These are phyloP conservation scores for Solanum tacnaense DNA, from an alignment of 257 asterid genomes.

Conservation along the genomic window DNA sequence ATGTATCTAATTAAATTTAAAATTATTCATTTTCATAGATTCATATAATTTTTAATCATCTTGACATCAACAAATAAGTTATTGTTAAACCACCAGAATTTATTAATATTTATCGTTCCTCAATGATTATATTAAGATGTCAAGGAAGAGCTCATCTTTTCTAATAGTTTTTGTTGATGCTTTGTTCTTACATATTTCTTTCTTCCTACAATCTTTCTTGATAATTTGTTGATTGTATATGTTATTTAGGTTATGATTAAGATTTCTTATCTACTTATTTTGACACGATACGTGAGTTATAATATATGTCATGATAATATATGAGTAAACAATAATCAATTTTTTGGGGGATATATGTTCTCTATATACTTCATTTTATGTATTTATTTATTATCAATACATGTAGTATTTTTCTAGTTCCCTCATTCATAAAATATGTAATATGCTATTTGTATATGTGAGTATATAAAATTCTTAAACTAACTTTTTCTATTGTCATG, in stretches of 20 bases:
- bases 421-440: background rate
- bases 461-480: background rate
- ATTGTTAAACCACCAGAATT: background rate
- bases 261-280: background rate
- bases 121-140: background rate
- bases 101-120: background rate
- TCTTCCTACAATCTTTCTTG: background rate
- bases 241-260: background rate
- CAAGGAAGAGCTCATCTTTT: background rate
- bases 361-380: background rate
- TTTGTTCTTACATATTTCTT: background rate
- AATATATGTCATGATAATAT: background rate
- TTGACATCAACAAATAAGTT: background rate
- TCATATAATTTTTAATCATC: too few species aligned
- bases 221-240: background rate
- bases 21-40: background rate
- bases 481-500: background rate
- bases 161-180: background rate
- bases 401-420: background rate
- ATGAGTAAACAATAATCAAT: background rate
- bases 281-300: background rate
- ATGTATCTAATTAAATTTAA: too few species aligned
- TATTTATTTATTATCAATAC: background rate
- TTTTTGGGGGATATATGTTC: background rate
- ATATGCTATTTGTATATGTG: background rate